phyloP scores from a whole-genome alignment of 768 basidiomycete genomes.

The Podaxis sp. region DNA sequence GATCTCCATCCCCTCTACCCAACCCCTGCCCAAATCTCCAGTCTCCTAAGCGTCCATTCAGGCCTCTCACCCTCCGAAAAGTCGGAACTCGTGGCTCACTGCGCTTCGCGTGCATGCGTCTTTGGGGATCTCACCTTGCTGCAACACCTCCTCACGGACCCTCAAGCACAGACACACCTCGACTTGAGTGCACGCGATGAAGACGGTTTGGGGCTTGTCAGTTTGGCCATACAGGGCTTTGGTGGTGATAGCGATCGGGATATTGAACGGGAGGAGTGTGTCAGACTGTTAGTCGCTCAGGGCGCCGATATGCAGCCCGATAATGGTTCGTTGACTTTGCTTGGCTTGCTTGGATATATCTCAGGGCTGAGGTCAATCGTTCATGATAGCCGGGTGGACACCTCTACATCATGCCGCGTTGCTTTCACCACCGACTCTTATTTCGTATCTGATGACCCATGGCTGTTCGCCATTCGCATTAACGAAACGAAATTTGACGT shows the following conservation, averaged over 20 bases:
- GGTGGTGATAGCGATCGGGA: conserved; percentile 80
- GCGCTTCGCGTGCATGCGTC: conserved; percentile 69
- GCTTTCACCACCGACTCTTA: conserved; percentile 83
- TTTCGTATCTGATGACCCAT: conserved; percentile 91
- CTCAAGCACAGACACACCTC: conserved; percentile 61
- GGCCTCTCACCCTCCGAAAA: conserved; percentile 71
- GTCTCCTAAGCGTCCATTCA: conserved; percentile 64
- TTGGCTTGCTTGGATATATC: conserved; percentile 12
- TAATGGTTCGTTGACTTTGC: conserved; percentile 47
- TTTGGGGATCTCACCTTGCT: conserved; percentile 77
- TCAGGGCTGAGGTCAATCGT: background rate
- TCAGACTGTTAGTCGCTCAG: conserved; percentile 74
- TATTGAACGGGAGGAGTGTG: conserved; percentile 89
- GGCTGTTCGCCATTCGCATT: conserved; percentile 81
- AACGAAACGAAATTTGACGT: conserved; percentile 78
- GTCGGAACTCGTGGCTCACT: conserved; percentile 70
- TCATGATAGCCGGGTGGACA: conserved; percentile 83
- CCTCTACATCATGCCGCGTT: conserved; percentile 91
- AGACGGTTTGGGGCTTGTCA: conserved; percentile 81
- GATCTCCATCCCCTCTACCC: conserved; percentile 82
- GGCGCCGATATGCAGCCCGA: conserved; percentile 73
- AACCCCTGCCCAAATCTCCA: conserved; percentile 57
- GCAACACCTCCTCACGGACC: conserved; percentile 69
- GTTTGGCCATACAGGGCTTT: conserved; percentile 78
- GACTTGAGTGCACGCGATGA: conserved; percentile 78